phyloP scores from a whole-genome alignment of 2,329 filamentous ascomycete species.

The Fusarium pseudocircinatum region DNA sequence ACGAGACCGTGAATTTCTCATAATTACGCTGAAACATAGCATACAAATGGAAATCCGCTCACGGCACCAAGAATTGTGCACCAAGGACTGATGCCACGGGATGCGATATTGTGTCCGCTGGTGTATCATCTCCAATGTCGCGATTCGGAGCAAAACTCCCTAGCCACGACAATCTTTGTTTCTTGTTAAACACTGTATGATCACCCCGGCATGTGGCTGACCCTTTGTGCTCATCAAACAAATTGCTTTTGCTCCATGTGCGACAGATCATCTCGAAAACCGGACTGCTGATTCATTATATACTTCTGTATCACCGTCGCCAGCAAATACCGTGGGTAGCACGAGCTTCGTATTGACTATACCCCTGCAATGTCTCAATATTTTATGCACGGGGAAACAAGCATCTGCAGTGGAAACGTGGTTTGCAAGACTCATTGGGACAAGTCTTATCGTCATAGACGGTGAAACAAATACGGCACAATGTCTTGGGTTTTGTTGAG shows the following conservation, averaged over 20 bases:
- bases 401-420: slow-evolving; percentile 5
- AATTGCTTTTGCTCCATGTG: slow-evolving; percentile 2
- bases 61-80: background rate
- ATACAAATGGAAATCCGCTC: background rate
- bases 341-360: slow-evolving; percentile 3
- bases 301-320: background rate
- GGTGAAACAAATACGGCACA: background rate
- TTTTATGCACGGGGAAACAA: slow-evolving; percentile 1
- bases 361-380: slow-evolving; percentile 7
- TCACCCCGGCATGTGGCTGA: slow-evolving; percentile 1
- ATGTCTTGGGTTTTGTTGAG: background rate
- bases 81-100: background rate
- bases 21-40: background rate
- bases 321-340: background rate
- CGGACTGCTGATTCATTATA: slow-evolving; percentile 11
- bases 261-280: slow-evolving; percentile 5
- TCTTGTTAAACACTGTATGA: background rate
- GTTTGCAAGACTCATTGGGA: background rate
- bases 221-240: background rate
- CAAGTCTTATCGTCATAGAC: slow-evolving; percentile 22
- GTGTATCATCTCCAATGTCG: background rate
- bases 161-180: background rate
- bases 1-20: background rate
- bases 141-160: background rate
- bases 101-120: background rate